Evolutionary conservation across 352 stramenopile species (phyloP), one percentile per base, ranked within the genome.

Genomic region (Phytophthora lateralis): DNA sequence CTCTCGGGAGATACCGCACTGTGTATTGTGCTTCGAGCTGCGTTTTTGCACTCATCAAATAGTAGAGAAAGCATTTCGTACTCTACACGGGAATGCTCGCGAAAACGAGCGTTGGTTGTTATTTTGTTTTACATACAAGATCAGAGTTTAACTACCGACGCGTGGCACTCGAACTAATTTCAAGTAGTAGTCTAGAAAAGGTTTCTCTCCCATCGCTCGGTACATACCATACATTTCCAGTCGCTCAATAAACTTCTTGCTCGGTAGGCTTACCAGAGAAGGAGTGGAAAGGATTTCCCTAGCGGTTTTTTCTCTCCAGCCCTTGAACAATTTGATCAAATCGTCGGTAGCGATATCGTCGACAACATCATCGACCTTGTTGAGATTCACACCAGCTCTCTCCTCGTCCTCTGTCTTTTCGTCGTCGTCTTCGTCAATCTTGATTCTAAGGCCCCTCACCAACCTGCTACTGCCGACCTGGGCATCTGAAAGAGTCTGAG

Each of bases 221-320:
- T 47, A 65, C 34, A 41, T 9, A 2, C 57, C 48, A 15, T 46
- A 65, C 32, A 65, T 24, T 10, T 59, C n/a, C 12, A 59, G 32
- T 11, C 47, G 37, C 4, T 30, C 55, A 41, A 54, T 37, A 35
- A 53, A 49, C 10, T 18, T 32, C 9, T 65, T 12, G 15, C 38
- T 48, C 21, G 39, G 11, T 1, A 32, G 15, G 8, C 20, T 48
- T 30, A 3, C 6, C 4, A 65, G 30, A 18, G 35, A 37, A 27
- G 57, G 48, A 26, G 29, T 65, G 1, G 14, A 48, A 17, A 65
- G 3, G 0, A 35, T 52, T n/a, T 48, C 57, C 11, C 12, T n/a
- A 9, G 10, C 12, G 20, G 47, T 60, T n/a, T 39, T 18, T 21
- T 8, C 3, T 2, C 10, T 24, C 49, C 58, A 66, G 5, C 15